Conservation (phyloP, 352 stramenopile genomes). For the Pythium pectinolyticum region DNA sequence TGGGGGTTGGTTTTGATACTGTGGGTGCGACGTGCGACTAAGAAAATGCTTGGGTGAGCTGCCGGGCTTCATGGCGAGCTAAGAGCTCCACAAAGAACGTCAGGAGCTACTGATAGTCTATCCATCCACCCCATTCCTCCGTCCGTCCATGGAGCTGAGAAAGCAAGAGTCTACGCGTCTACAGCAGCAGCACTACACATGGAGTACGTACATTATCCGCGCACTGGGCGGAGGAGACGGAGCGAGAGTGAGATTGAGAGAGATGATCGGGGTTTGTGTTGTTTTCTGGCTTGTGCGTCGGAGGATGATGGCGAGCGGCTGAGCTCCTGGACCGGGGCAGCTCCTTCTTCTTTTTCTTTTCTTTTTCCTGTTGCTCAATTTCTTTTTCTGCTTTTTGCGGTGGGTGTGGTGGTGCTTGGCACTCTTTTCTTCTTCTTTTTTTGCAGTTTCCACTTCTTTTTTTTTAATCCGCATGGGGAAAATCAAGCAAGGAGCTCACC, state of each 20-base stretch:
- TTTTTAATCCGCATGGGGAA: conserved; percentile 28
- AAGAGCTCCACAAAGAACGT: background rate
- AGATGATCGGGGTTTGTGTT: no score
- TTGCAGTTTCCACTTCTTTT: no score
- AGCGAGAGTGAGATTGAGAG: background rate
- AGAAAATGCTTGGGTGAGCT: background rate
- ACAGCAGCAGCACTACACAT: background rate
- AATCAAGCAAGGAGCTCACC: conserved; percentile 48
- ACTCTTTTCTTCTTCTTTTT: conserved; percentile 36
- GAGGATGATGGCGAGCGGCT: background rate
- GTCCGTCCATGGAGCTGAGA: background rate
- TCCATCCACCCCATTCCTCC: no score
- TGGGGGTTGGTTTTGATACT: conserved; percentile 2
- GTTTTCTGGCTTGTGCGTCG: background rate
- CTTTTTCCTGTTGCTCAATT: conserved; percentile 20
- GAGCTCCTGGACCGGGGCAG: background rate
- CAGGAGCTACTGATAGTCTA: no score
- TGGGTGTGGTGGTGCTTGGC: conserved; percentile 5
- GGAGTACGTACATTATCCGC: conserved; percentile 1
- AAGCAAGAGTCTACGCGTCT: conserved; percentile 1
- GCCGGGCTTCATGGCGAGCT: background rate
- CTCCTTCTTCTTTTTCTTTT: conserved; percentile 31
- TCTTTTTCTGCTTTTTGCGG: conserved; percentile 37
- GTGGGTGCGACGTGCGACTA: background rate
- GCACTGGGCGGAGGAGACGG: background rate